phyloP scores from a whole-genome alignment of 805 yeast genomes.

The Candida broadrunensis region DNA sequence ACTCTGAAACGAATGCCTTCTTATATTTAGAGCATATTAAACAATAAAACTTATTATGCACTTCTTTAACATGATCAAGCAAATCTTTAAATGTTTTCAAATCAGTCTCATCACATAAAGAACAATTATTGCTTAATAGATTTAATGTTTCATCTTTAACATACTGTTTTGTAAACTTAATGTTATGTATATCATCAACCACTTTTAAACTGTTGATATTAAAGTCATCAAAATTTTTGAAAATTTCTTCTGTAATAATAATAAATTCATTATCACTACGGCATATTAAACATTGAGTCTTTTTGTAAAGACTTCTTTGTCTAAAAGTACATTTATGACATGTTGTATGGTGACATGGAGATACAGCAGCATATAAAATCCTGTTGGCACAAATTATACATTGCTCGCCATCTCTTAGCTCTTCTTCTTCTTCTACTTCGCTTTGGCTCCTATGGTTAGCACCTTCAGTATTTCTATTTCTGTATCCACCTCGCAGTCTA shows the following conservation, averaged over 20 bases:
- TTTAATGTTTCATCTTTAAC: conserved; percentile 47
- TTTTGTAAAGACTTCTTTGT: conserved; percentile 75
- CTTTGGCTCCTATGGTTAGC: conserved; percentile 11
- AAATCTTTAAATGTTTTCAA: conserved; percentile 54
- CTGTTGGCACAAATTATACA: conserved; percentile 87
- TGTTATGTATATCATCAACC: conserved; percentile 45
- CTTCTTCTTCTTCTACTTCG: conserved; percentile 23
- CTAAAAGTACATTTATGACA: conserved; percentile 83
- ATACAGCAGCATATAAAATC: conserved; percentile 59
- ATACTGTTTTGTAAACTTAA: conserved; percentile 56
- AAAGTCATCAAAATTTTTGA: conserved; percentile 37
- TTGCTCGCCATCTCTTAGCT: conserved; percentile 34
- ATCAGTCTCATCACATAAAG: conserved; percentile 38
- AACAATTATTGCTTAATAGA: conserved; percentile 57
- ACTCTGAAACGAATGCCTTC: conserved; percentile 72
- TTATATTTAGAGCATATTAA: conserved; percentile 74
- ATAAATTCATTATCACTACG: conserved; percentile 63
- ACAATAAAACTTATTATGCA: conserved; percentile 67
- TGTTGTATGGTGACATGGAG: conserved; percentile 81
- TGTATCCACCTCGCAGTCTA: conserved; percentile 1
- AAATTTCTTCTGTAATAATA: conserved; percentile 52
- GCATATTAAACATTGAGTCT: conserved; percentile 78
- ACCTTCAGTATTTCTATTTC: conserved; percentile 1
- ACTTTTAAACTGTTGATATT: conserved; percentile 25
- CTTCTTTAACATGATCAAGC: conserved; percentile 60